Evolutionary conservation across 768 basidiomycete genomes (phyloP), one percentile per base, ranked within the genome.

Genomic region (Cystoderma amianthinum): DNA sequence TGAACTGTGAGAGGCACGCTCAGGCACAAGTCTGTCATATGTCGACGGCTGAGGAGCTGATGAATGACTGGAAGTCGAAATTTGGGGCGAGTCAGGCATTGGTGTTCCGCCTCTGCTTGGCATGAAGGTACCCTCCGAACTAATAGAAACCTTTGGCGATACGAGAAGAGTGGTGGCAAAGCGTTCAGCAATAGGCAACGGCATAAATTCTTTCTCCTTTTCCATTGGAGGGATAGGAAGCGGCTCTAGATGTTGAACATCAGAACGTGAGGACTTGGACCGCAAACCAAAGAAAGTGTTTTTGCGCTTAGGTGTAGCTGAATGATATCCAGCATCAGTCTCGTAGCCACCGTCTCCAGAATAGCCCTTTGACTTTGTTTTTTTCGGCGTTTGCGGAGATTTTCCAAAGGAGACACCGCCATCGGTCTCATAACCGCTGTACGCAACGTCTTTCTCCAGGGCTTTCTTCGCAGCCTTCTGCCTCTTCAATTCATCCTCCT

Each of bases 121-220:
- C 3, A 30, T n/a, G 21, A 22, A 23, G 24, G 47, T 32, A 36
- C 39, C 6, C 24, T 48, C 47, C 6, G 54, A 56, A 21, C 47
- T 49, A 24, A 41, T 40, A 39, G 16, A 19, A 15, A 22, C n/a
- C 43, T 23, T 11, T 34, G 30, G 38, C 41, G 20, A 39, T 33
- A 10, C 33, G 39, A 40, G 48, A 17, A 61, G 41, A 4, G 64
- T 63, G 1, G 65, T 71, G 9, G 68, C 72, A 47, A 74, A 78
- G 44, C 59, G 57, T 13, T 60, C 66, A 3, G 72, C 72, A 42
- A 75, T 74, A 17, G 74, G 72, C 16, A 74, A 61, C 5, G 59
- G 51, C 22, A 68, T 51, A 1, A 56, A 49, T 28, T 61, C 60
- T 36, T 50, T 61, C 17, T 53, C 54, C 13, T 47, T 38, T 5